These are phyloP conservation scores for Kalanchoe fedtschenkoi DNA, from an alignment of 164 flowering plant genomes.

Conservation along the genomic window DNA sequence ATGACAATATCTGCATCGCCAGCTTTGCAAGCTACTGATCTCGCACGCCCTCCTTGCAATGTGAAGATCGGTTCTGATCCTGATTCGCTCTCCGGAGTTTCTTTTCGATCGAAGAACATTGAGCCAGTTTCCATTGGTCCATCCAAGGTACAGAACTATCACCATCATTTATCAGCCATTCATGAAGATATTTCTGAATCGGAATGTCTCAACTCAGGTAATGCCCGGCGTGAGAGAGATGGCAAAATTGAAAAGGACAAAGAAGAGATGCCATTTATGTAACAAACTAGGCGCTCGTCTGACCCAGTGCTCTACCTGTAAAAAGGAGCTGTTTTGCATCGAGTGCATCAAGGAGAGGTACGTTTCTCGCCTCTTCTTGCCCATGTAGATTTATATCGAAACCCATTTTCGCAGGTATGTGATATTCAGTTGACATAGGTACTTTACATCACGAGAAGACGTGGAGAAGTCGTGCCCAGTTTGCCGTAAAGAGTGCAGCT, in stretches of 20 bases:
- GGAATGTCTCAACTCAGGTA: constrained; percentile 20
- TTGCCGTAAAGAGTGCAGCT: constrained; percentile 61
- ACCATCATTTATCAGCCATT: not conserved
- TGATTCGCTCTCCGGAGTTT: constrained; percentile 18
- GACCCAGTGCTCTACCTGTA: constrained; percentile 47
- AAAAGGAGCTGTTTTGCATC: constrained; percentile 39
- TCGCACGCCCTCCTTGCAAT: constrained; percentile 29
- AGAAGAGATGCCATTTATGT: constrained; percentile 58
- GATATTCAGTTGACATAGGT: constrained; percentile 23
- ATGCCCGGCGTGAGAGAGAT: constrained; percentile 29
- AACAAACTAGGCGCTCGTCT: constrained; percentile 20
- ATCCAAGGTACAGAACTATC: constrained; percentile 37
- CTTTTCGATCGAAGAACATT: constrained; percentile 71
- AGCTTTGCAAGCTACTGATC: constrained; percentile 11
- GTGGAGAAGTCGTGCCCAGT: constrained; percentile 57
- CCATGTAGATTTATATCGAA: not conserved
- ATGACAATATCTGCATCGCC: constrained; percentile 49
- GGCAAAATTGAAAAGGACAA: constrained; percentile 20
- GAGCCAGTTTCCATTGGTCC: constrained; percentile 49
- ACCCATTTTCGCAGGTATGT: not conserved
- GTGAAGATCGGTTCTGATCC: constrained; percentile 39
- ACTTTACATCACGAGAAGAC: constrained; percentile 34
- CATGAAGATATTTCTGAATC: not conserved
- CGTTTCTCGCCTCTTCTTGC: not conserved
- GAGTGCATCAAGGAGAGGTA: constrained; percentile 48